Evolutionary conservation across 257 asterid species (phyloP), one percentile per base, ranked within the genome.

Genomic region (Mitragyna speciosa): DNA sequence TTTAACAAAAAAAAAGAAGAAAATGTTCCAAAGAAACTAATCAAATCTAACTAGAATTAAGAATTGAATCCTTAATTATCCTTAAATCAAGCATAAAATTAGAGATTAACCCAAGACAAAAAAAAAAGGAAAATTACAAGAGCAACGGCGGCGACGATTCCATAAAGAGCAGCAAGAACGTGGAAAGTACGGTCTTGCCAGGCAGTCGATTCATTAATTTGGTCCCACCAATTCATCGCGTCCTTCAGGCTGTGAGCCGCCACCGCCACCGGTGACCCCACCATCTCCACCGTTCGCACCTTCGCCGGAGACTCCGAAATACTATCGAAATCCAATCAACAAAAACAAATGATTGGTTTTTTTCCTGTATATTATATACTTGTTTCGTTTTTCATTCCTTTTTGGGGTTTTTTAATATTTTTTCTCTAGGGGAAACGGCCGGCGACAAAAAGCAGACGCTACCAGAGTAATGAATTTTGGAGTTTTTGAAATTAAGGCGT

Each of bases 171-270:
- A 52, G 97, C 90, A 58, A 94, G 95, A 30, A 83, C 82, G 75
- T 87, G 91, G 82, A 91, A 94, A 30, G 90, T 89, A 30, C 91
- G 89, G 89, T 90, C 97, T 85, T 94, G 98, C 98, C 98, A 94
- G 52, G 83, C 78, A 70, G 86, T 77, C 0, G 97, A 90, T 58
- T 87, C 78, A 56, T 93, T 90, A 31, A 94, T 88, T 41, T 81
- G 69, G 74, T 90, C 92, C 98, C 98, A 94, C 98, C 97, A 93
- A 78, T 86, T 87, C 70, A 87, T 79, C 9, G 96, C 93, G 16
- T 83, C 90, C 76, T 83, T 91, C 19, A 94, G 94, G 79, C 86
- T 88, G 84, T 81, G 89, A 83, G 89, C 92, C 91, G 72, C 88
- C 83, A 36, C 71, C 45, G 64, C 80, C 68, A 83, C 84, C 52